Percentiles rank a stretch among this genome's conserved stretches.
Evolutionary conservation across 176 grass and related monocot species (phyloP).

Genomic region (Aegilops tauschii): DNA sequence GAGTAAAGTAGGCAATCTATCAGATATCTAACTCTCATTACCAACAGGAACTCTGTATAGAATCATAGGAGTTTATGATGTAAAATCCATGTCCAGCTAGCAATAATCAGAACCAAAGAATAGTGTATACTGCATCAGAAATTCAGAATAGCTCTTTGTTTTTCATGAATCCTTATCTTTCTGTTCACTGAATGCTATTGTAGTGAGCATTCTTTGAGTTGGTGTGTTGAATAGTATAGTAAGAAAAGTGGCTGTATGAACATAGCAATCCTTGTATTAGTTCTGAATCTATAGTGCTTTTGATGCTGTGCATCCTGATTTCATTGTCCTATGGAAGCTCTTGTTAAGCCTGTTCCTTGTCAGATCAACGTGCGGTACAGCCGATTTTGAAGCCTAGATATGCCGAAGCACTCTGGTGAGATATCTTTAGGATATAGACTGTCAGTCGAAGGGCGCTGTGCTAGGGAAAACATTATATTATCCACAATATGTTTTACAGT

Average conservation of each 20-base stretch:
- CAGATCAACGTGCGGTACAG: not conserved
- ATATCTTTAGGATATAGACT: not conserved
- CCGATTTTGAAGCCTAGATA: not conserved
- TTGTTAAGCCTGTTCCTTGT: not conserved
- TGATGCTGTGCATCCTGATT: not conserved
- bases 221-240: not conserved
- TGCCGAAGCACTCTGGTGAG: not conserved
- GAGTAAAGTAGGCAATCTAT: conserved; percentile 28
- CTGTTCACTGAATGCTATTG: not conserved
- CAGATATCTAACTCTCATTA: conserved; percentile 18
- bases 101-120: conserved; percentile 5
- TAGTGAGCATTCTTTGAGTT: not conserved
- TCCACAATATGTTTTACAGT: not conserved
- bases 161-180: not conserved
- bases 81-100: conserved; percentile 35
- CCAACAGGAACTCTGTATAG: conserved; percentile 30
- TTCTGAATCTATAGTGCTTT: not conserved
- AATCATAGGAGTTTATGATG: conserved; percentile 31
- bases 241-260: not conserved
- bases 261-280: not conserved
- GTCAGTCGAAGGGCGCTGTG: not conserved
- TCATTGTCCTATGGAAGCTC: not conserved
- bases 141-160: not conserved
- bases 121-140: not conserved
- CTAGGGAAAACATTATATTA: not conserved